These are phyloP conservation scores for Penicillium occitanis DNA, from an alignment of 2,329 filamentous ascomycete species.

Conservation along the genomic window DNA sequence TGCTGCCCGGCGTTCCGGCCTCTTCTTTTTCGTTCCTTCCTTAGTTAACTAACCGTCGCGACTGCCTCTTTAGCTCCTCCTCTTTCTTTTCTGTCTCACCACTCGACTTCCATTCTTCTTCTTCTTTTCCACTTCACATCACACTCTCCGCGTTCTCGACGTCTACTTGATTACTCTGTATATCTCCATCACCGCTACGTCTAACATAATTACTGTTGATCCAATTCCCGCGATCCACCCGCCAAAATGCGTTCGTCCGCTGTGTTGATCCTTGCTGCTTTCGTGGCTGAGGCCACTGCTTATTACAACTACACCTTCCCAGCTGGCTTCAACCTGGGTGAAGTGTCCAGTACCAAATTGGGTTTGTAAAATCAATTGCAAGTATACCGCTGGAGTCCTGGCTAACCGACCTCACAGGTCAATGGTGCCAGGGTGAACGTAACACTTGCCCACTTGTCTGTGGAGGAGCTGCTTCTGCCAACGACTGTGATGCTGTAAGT, in stretches of 20 bases:
- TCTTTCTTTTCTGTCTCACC: slow-evolving; percentile 1
- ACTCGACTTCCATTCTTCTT: background rate
- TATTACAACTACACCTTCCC: slow-evolving; percentile 50
- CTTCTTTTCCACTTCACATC: background rate
- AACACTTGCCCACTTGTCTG: slow-evolving; percentile 63
- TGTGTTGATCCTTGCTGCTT: slow-evolving; percentile 22
- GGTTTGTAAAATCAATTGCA: background rate
- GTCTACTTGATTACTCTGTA: background rate
- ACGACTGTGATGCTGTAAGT: slow-evolving; percentile 59
- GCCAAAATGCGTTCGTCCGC: slow-evolving; percentile 22
- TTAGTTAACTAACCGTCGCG: background rate
- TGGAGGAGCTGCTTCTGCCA: slow-evolving; percentile 49
- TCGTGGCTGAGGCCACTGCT: slow-evolving; percentile 19
- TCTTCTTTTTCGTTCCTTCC: slow-evolving; percentile 11
- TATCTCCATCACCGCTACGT: background rate
- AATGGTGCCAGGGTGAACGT: slow-evolving; percentile 62
- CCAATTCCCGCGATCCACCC: slow-evolving; percentile 11
- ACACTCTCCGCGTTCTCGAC: background rate
- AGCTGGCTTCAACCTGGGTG: slow-evolving; percentile 44
- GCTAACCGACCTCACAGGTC: background rate
- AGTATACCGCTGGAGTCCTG: background rate
- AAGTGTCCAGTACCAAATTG: slow-evolving; percentile 32
- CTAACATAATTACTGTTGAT: slow-evolving; percentile 8
- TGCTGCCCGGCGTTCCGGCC: slow-evolving; percentile 12
- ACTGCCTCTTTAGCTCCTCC: slow-evolving; percentile 11